Conservation (phyloP, 2,329 filamentous ascomycete species). For the Aspergillus proliferans region DNA sequence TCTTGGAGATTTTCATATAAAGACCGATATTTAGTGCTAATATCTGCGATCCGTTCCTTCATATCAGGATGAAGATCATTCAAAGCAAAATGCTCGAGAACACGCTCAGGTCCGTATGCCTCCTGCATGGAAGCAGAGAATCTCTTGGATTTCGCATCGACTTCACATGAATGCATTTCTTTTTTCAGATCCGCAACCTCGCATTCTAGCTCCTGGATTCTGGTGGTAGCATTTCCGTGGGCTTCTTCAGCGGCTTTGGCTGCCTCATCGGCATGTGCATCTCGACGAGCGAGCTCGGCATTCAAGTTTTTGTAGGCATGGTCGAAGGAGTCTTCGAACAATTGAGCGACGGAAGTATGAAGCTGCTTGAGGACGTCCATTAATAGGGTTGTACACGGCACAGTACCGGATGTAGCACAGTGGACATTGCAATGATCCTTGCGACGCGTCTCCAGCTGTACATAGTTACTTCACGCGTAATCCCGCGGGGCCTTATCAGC, state of each 20-base stretch:
- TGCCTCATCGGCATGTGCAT: conserved; percentile 18
- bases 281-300: conserved; percentile 15
- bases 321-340: conserved; percentile 22
- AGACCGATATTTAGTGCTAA: conserved; percentile 26
- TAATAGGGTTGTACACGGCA: background rate
- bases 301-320: conserved; percentile 21
- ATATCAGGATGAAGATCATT: conserved; percentile 3
- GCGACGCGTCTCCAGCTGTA: background rate
- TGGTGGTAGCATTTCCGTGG: conserved; percentile 10
- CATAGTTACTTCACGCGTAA: background rate
- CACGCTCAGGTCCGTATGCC: conserved; percentile 22
- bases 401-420: background rate
- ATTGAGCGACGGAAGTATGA: conserved; percentile 22
- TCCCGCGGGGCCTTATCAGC: background rate
- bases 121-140: conserved; percentile 15
- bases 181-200: conserved; percentile 16
- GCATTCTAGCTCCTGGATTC: conserved; percentile 15
- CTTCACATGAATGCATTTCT: conserved; percentile 14
- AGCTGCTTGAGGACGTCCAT: conserved; percentile 30
- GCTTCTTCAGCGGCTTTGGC: conserved; percentile 15
- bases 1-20: conserved; percentile 26
- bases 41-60: conserved; percentile 10
- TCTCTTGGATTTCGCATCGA: conserved; percentile 9
- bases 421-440: no score
- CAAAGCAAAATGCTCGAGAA: conserved; percentile 7